Conservation (phyloP, 176 grass and related monocot genomes). For the Poa pratensis region DNA sequence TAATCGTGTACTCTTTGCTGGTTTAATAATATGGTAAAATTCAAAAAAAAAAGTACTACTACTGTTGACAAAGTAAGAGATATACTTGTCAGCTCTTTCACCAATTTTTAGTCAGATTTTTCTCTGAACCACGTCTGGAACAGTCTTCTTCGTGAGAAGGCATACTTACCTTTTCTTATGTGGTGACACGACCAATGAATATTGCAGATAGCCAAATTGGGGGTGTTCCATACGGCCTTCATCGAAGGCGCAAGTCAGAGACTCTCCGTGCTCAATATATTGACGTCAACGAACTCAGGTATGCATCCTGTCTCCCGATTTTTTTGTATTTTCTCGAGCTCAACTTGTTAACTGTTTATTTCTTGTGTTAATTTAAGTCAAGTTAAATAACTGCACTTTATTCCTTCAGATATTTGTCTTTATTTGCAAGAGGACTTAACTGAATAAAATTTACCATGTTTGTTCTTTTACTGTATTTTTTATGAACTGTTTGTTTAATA, state of each 20-base stretch:
- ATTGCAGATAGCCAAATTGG: conserved; percentile 57
- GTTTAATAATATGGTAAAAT: no score
- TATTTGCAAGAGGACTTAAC: neutral
- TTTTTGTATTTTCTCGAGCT: neutral
- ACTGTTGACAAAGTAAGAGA: conserved; percentile 10
- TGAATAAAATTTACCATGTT: neutral
- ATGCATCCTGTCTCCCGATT: conserved; percentile 14
- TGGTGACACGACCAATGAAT: conserved; percentile 33
- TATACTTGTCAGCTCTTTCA: neutral
- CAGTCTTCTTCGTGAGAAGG: neutral
- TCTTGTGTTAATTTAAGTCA: conserved; percentile 22
- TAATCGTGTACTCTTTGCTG: no score
- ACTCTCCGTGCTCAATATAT: conserved; percentile 94
- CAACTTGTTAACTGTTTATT: neutral
- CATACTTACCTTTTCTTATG: conserved; percentile 19
- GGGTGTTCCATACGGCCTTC: conserved; percentile 49
- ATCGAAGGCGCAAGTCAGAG: conserved; percentile 87
- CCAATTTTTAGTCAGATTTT: neutral
- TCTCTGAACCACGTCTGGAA: conserved; percentile 1
- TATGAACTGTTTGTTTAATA: conserved; percentile 24
- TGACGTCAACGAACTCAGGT: conserved; percentile 76
- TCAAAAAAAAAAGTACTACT: neutral
- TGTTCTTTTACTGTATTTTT: neutral
- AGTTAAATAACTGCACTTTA: neutral
- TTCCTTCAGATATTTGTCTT: conserved; percentile 34